Evolutionary conservation across 1,139 yeast genomes (phyloP), one percentile per base, ranked within the genome.

Genomic region (Protomyces gravidus): DNA sequence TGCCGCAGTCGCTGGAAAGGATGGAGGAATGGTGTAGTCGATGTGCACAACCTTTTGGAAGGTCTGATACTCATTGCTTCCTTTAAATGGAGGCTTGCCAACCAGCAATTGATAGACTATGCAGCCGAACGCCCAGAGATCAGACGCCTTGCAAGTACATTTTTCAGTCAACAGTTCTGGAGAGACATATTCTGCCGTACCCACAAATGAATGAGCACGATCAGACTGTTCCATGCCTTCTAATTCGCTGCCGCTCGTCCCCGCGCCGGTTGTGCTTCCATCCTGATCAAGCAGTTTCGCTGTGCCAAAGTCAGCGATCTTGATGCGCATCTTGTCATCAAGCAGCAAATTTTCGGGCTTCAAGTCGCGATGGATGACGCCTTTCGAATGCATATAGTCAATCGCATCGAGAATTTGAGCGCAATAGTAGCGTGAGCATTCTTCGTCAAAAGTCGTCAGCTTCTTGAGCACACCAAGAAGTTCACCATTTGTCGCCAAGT

Each of bases 301-400:
- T 1, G 98, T 94, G 26, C 99, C 99, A 72, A 94, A 94, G 73
- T 94, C 99, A n/a, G 98, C 92, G 60, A 94, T 81, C 71, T 89
- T 89, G 62, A 92, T 78, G 65, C 87, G 83, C 82, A 86, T 84
- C 62, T 86, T 84, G 63, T 79, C 78, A 67, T 90, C 95, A 59
- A 94, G 81, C 65, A 92, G 75, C 47, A 76, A 74, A 65, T 92
- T 92, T 68, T 92, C 99, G 0, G 99, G 99, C 73, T 92, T 92
- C 66, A 92, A 78, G 72, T 92, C 99, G 64, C 99, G 80, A 71
- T 92, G 99, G 50, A 92, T 83, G 19, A 94, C 86, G 9, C 98
- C 98, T 62, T 77, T 79, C 21, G 74, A 72, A 68, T 92, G 98
- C 78, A 92, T 86, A 71, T 82, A 90, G 64, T 80, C 81, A 13